Evolutionary conservation across 176 grass and related monocot species (phyloP).

Genomic region (Canna indica): DNA sequence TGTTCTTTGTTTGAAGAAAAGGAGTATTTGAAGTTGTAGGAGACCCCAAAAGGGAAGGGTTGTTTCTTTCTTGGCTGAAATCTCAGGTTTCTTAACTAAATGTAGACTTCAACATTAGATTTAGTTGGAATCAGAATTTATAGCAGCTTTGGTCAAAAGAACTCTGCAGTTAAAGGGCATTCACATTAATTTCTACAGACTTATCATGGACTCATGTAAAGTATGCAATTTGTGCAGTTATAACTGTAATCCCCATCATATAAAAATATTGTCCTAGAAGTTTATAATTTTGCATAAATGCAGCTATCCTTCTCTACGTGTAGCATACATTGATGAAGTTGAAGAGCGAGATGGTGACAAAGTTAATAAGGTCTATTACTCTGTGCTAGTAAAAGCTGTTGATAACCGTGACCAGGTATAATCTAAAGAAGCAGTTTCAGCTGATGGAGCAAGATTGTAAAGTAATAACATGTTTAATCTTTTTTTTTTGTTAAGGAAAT

Average conservation of each 20-base stretch:
- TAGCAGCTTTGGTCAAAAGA: too few relatives aligned
- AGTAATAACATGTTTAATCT: constrained; percentile 13
- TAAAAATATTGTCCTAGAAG: not conserved
- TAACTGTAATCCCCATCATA: not conserved
- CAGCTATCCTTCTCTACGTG: constrained; percentile 81
- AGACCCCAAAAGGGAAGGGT: too few relatives aligned
- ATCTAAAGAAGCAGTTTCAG: not conserved
- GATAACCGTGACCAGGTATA: constrained; percentile 92
- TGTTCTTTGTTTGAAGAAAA: too few relatives aligned
- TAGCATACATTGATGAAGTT: constrained; percentile 96
- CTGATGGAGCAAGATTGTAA: not conserved
- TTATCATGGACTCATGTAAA: too few relatives aligned
- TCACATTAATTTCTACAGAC: too few relatives aligned
- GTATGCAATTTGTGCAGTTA: too few relatives aligned
- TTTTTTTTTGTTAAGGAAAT: constrained; percentile 74
- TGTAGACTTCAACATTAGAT: too few relatives aligned
- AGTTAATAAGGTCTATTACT: constrained; percentile 86
- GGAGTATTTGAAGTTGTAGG: too few relatives aligned
- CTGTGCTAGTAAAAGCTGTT: constrained; percentile 87
- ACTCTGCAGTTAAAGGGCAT: too few relatives aligned
- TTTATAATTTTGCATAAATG: constrained; percentile 12
- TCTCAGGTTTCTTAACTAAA: too few relatives aligned
- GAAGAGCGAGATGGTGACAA: constrained; percentile 81
- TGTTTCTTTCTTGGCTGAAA: too few relatives aligned
- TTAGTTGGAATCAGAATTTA: too few relatives aligned